Percentiles rank a stretch among this genome's conserved stretches.
These are phyloP conservation scores for Phytophthora fragariaefolia DNA, from an alignment of 352 stramenopile genomes.

Conservation along the genomic window DNA sequence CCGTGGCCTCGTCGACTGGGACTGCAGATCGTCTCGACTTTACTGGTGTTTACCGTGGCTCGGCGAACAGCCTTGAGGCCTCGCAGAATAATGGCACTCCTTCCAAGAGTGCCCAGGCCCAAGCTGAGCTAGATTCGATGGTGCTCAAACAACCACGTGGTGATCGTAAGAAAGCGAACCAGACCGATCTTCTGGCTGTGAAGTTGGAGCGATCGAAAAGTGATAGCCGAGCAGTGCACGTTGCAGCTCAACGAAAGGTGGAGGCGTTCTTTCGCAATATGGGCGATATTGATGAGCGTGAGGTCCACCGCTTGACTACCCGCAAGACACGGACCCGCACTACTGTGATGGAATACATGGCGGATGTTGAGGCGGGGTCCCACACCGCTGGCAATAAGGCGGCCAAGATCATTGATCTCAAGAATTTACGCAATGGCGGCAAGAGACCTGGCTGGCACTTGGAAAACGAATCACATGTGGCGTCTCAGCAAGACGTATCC, in stretches of 20 bases:
- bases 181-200: slow-evolving; percentile 15
- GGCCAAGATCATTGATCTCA: slow-evolving; percentile 45
- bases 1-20: slow-evolving; percentile 28
- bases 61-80: slow-evolving; percentile 34
- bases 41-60: slow-evolving; percentile 56
- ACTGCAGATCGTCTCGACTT: slow-evolving; percentile 56
- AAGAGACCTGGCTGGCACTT: slow-evolving; percentile 21
- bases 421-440: slow-evolving; percentile 27
- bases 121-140: not conserved
- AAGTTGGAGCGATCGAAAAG: slow-evolving; percentile 37
- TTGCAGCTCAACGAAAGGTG: slow-evolving; percentile 49
- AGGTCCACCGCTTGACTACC: slow-evolving; percentile 20
- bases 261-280: slow-evolving; percentile 52
- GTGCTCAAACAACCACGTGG: not conserved
- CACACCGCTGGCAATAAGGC: slow-evolving; percentile 19
- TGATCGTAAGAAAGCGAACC: not conserved
- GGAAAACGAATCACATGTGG: slow-evolving; percentile 3
- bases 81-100: slow-evolving; percentile 12
- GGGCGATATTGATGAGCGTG: slow-evolving; percentile 29
- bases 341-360: slow-evolving; percentile 37
- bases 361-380: slow-evolving; percentile 23
- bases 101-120: not conserved
- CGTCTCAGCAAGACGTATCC: slow-evolving; percentile 10
- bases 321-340: slow-evolving; percentile 40
- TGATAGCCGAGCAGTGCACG: slow-evolving; percentile 45